A percentile compares a stretch with the other conserved stretches of the same genome.
Evolutionary conservation across 768 basidiomycete genomes (phyloP).

Genomic region (Agrocybe praecox): DNA sequence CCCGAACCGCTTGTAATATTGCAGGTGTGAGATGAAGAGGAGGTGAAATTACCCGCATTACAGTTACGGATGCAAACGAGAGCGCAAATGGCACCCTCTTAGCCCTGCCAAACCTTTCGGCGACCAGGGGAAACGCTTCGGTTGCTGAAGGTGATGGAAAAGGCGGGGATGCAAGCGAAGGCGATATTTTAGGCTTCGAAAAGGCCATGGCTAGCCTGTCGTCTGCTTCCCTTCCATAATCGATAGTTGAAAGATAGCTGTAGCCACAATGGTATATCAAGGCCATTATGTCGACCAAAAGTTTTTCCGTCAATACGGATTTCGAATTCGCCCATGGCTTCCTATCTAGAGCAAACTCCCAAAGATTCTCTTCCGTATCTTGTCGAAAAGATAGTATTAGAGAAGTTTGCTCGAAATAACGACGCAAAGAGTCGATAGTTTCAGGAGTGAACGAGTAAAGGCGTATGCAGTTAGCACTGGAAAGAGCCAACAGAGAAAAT

Average conservation of each 20-base stretch:
- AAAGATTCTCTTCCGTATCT: slow-evolving; percentile 57
- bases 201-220: slow-evolving; percentile 75
- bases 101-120: slow-evolving; percentile 15
- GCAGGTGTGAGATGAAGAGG: slow-evolving; percentile 78
- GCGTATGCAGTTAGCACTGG: slow-evolving; percentile 62
- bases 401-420: slow-evolving; percentile 52
- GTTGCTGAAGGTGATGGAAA: slow-evolving; percentile 28
- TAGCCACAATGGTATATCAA: slow-evolving; percentile 67
- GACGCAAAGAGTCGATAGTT: slow-evolving; percentile 55
- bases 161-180: slow-evolving; percentile 34
- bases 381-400: slow-evolving; percentile 51
- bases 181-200: slow-evolving; percentile 45
- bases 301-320: slow-evolving; percentile 63
- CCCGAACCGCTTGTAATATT: slow-evolving; percentile 77
- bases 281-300: slow-evolving; percentile 67
- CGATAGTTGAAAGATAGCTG: slow-evolving; percentile 65
- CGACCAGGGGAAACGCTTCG: slow-evolving; percentile 21
- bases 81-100: slow-evolving; percentile 65
- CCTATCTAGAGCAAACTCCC: slow-evolving; percentile 66
- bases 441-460: slow-evolving; percentile 68
- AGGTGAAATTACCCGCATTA: slow-evolving; percentile 76
- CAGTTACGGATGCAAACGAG: slow-evolving; percentile 68
- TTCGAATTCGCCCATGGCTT: slow-evolving; percentile 79
- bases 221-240: slow-evolving; percentile 78
- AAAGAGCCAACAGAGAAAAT: slow-evolving; percentile 73